phyloP scores from a whole-genome alignment of 495 filamentous ascomycete genomes.

The Penicillium desertorum region DNA sequence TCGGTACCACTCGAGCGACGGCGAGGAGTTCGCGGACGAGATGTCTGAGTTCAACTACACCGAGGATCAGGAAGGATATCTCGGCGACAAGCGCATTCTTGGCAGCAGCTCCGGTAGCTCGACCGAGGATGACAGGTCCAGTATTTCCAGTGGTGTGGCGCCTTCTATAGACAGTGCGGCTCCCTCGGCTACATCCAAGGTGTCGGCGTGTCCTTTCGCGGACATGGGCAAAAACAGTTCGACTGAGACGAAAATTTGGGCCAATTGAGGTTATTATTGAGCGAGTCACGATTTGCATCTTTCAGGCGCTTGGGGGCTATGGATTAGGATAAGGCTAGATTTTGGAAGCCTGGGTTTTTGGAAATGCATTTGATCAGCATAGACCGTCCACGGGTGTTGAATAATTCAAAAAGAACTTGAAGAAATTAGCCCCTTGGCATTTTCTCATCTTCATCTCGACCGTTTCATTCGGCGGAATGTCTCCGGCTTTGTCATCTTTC shows the following conservation, averaged over 20 bases:
- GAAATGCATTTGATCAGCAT: background rate
- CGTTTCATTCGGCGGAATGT: background rate
- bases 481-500: constrained; percentile 5
- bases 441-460: background rate
- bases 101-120: constrained; percentile 35
- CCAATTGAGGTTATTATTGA: constrained; percentile 21
- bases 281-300: constrained; percentile 1
- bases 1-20: constrained; percentile 70
- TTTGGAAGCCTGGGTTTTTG: background rate
- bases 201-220: constrained; percentile 40
- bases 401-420: constrained; percentile 1
- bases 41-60: constrained; percentile 51
- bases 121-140: constrained; percentile 37
- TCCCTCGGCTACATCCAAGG: constrained; percentile 18
- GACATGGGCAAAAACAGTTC: constrained; percentile 25
- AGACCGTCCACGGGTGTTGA: background rate
- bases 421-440: background rate
- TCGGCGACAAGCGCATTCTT: constrained; percentile 52
- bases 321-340: background rate
- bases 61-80: constrained; percentile 59
- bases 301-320: constrained; percentile 14
- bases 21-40: constrained; percentile 66
- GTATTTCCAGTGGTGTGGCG: constrained; percentile 28
- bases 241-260: constrained; percentile 45
- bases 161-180: constrained; percentile 20